Evolutionary conservation across 331 rosid genomes (phyloP).

Genomic region (Phaseolus coccineus): DNA sequence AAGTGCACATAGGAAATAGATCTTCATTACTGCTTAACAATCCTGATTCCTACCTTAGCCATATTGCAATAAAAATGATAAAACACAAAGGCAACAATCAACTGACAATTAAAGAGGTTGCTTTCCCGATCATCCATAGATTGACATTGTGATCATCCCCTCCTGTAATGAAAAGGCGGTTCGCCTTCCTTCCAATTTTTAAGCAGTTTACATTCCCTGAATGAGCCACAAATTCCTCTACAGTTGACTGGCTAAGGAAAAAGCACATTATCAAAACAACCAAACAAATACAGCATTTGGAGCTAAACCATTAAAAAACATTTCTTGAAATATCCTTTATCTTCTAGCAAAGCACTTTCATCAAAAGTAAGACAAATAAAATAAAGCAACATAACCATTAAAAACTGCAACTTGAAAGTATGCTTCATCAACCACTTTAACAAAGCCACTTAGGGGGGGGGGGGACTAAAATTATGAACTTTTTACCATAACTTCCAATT

Average conservation of each 20-base stretch:
- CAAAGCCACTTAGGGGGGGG: neutral
- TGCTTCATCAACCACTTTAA: neutral
- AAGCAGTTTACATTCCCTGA: constrained; percentile 70
- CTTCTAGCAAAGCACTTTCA: neutral
- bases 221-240: constrained; percentile 87
- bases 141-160: constrained; percentile 84
- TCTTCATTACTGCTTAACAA: neutral
- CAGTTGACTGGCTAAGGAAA: constrained; percentile 56
- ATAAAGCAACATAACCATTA: neutral
- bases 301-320: neutral
- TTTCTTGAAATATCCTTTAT: neutral
- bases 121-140: constrained; percentile 82
- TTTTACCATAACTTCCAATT: constrained; percentile 10
- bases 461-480: neutral
- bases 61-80: constrained; percentile 33
- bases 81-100: constrained; percentile 22
- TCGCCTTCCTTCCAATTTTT: constrained; percentile 72
- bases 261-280: constrained; percentile 37
- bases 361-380: constrained; percentile 1
- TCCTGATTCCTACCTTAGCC: constrained; percentile 33
- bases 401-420: constrained; percentile 22
- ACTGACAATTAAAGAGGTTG: constrained; percentile 72
- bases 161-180: constrained; percentile 70
- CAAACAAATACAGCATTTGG: neutral
- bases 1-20: constrained; percentile 17